These are phyloP conservation scores for Trametes sp. DNA, from an alignment of 1,284 basidiomycete genomes.

Conservation along the genomic window DNA sequence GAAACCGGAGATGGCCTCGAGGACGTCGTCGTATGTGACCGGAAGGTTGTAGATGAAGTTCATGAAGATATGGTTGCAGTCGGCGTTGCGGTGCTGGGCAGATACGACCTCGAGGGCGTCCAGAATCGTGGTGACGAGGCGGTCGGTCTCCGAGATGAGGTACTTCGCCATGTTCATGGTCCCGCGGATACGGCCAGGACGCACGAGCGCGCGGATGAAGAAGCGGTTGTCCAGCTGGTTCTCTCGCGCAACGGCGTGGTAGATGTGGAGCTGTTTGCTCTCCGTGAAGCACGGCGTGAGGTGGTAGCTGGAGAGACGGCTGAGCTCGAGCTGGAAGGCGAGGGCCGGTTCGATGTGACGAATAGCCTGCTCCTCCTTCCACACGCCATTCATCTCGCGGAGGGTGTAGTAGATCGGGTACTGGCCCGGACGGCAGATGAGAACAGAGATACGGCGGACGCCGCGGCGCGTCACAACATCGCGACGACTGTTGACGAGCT, in stretches of 20 bases:
- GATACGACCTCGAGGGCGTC: constrained; percentile 95
- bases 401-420: constrained; percentile 98
- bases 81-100: constrained; percentile 86
- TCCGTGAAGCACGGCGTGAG: constrained; percentile 93
- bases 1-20: constrained; percentile 96
- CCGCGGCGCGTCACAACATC: constrained; percentile 76
- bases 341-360: constrained; percentile 99
- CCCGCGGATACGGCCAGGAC: constrained; percentile 92
- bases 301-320: constrained; percentile 96
- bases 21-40: constrained; percentile 95
- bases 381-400: constrained; percentile 77
- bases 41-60: constrained; percentile 98
- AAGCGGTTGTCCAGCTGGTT: constrained; percentile 97
- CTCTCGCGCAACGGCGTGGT: constrained; percentile 94
- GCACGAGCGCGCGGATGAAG: constrained; percentile 97
- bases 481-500: constrained; percentile 79
- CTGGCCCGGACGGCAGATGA: constrained; percentile 90
- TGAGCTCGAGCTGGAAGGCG: constrained; percentile 98
- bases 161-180: constrained; percentile 95
- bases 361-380: constrained; percentile 96
- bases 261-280: constrained; percentile 96
- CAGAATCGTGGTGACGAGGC: constrained; percentile 92
- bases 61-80: constrained; percentile 97
- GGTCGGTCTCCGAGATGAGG: constrained; percentile 97
- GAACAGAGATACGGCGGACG: constrained; percentile 90